Evolutionary conservation across 2,329 filamentous ascomycete species (phyloP).

Genomic region (Orbilia ellipsospora): DNA sequence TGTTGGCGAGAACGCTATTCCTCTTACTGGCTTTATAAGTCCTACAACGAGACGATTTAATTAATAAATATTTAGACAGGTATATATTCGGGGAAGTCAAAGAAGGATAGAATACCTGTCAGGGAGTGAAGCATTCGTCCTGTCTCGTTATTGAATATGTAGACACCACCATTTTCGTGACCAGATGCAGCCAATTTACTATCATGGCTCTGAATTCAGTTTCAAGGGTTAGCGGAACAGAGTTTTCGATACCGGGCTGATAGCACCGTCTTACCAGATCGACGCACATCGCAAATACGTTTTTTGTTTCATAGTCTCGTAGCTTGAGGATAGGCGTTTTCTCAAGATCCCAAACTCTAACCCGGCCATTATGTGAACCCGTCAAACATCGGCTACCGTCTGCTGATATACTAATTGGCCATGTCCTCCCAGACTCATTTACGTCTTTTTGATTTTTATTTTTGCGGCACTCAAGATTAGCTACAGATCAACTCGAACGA

Average conservation of each 20-base stretch:
- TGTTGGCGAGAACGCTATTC: conserved; percentile 87
- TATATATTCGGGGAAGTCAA: background rate
- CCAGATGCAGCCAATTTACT: conserved; percentile 89
- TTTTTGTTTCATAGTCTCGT: conserved; percentile 88
- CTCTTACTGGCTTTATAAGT: conserved; percentile 84
- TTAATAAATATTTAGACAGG: background rate
- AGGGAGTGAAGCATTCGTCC: conserved; percentile 86
- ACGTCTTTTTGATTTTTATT: conserved; percentile 9
- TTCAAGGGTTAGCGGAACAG: conserved; percentile 10
- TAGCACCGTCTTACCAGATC: conserved; percentile 70
- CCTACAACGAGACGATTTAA: conserved; percentile 65
- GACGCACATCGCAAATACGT: conserved; percentile 89
- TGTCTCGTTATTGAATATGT: conserved; percentile 93
- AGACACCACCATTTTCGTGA: conserved; percentile 90
- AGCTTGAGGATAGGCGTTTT: conserved; percentile 72
- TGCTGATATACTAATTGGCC: conserved; percentile 86
- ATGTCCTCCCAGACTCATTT: conserved; percentile 69
- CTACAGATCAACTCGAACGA: background rate
- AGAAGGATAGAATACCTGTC: conserved; percentile 69
- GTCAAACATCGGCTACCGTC: conserved; percentile 87
- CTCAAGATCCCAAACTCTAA: conserved; percentile 84
- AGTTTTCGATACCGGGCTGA: background rate
- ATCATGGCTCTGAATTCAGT: conserved; percentile 69
- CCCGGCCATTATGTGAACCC: conserved; percentile 85
- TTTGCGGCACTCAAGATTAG: background rate